Conservation (phyloP, 768 basidiomycete species). For the Chalciporus piperatus region DNA sequence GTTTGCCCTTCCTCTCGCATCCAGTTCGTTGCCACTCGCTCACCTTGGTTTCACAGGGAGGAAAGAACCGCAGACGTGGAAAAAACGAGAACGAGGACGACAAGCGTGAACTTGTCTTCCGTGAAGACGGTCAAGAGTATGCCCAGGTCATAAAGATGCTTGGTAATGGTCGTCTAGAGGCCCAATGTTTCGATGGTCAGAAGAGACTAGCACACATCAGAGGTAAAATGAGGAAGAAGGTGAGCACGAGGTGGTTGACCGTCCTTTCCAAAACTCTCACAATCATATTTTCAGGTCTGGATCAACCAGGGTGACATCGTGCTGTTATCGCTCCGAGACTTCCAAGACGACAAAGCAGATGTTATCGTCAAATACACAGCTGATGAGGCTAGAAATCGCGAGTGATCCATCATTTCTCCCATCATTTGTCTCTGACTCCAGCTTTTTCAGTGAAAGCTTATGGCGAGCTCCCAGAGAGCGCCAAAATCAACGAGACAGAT, state of each 20-base stretch:
- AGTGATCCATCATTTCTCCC: slow-evolving; percentile 25
- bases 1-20: slow-evolving; percentile 7
- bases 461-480: slow-evolving; percentile 94
- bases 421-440: slow-evolving; percentile 9
- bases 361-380: slow-evolving; percentile 99
- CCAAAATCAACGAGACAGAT: slow-evolving; percentile 97
- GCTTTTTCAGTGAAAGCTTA: slow-evolving; percentile 83
- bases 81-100: slow-evolving; percentile 99
- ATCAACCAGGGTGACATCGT: slow-evolving; percentile 99
- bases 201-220: slow-evolving; percentile 96
- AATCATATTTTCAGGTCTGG: slow-evolving; percentile 70
- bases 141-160: slow-evolving; percentile 99
- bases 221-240: slow-evolving; percentile 99
- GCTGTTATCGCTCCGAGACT: slow-evolving; percentile 90
- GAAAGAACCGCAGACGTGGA: slow-evolving; percentile 98
- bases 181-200: slow-evolving; percentile 97
- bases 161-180: slow-evolving; percentile 95
- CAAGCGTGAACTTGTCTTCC: slow-evolving; percentile 98
- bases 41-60: slow-evolving; percentile 59
- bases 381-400: slow-evolving; percentile 85
- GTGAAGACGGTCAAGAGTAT: slow-evolving; percentile 98
- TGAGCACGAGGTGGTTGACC: slow-evolving; percentile 30
- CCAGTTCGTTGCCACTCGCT: background rate
- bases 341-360: slow-evolving; percentile 99
- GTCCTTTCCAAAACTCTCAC: slow-evolving; percentile 1